Evolutionary conservation across 352 stramenopile genomes (phyloP), one percentile per base, ranked within the genome.

Genomic region (Pseudoperonospora humuli): DNA sequence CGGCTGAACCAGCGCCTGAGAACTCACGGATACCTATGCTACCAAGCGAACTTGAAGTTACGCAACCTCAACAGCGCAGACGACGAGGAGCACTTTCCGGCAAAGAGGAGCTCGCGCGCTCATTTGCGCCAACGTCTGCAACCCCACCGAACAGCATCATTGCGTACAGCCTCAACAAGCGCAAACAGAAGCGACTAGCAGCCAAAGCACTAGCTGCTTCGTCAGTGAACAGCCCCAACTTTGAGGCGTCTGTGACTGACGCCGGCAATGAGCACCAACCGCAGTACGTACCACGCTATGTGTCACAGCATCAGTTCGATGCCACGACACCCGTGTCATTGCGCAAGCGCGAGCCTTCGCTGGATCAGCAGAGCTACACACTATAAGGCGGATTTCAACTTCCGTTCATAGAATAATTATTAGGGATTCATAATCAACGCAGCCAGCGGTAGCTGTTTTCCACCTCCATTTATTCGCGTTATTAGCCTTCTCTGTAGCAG

Each of bases 351-450:
- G 62, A 68, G 54, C 57, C 38, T 15, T 77, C 66, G 21, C 56
- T 78, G 29, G 71, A 81, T 58, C 55, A 75, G 41, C 64, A 77
- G 48, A 77, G 66, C 54, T 81, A 76, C 45, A 58, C 69, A 36
- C 69, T 81, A 60, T 81, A 73, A 61, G 40, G 19, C 21, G 21
- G 39, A 44, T 19, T 28, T 13, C 21, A 15, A 1, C 5, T 13
- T 51, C 38, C 37, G 31, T 37, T 31, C 28, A 25, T 20, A 32
- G 51, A 39, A 25, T 55, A 61, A 63, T 62, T 67, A 67, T 59
- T 63, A 63, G 39, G 37, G 14, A 32, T 24, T 50, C 13, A 23
- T 29, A 64, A 61, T 64, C 39, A 65, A 65, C 40, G 51, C 45
- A 47, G 50, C 56, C 56, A 61, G 28, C 29, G 56, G 56, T 53